Base-by-base conservation (phyloP, 139 green algal genomes). In the Penium margaritaceum region DNA sequence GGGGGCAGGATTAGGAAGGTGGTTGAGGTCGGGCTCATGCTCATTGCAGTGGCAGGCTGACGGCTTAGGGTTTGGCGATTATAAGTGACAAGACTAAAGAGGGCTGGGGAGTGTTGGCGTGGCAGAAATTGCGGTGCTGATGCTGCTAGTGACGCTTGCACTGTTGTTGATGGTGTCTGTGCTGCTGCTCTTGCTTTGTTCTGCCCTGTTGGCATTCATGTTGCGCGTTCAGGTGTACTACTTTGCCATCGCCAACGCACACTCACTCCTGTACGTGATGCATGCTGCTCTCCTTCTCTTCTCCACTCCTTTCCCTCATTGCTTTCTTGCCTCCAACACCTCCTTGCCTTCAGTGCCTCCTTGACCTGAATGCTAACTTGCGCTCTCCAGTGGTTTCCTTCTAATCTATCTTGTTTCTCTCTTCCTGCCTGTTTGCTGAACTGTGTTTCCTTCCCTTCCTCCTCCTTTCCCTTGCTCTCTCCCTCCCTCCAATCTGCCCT, bases 181-280 rank as follows among this genome's bases (percentile, higher is more conserved):
- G n/a, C n/a, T n/a, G n/a, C n/a, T n/a, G n/a, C n/a, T n/a, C n/a
- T n/a, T n/a, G n/a, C n/a, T n/a, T n/a, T n/a, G n/a, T n/a, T n/a
- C n/a, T n/a, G n/a, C n/a, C n/a, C n/a, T n/a, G n/a, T n/a, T n/a
- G n/a, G n/a, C n/a, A n/a, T n/a, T n/a, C n/a, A n/a, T n/a, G n/a
- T n/a, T n/a, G n/a, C n/a, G n/a, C n/a, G n/a, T n/a, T 9, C 55
- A 64, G 55, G 30, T 36, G 55, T 64, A 64, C 55, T 64, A 39
- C 30, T 64, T 64, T 64, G 55, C 55, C 30, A 64, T 64, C 30
- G 55, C 55, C 29, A 64, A 64, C 30, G 55, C 55, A 9, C 12
- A 64, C 29, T 24, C 55, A 9, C 30, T 64, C 29, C 9, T 64
- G 55, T 64, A 64, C 29, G 55, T n/a, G n/a, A 30, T 12, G 12